Evolutionary conservation across 2,329 filamentous ascomycete genomes (phyloP), one percentile per base, ranked within the genome.

Genomic region (Ophiostoma angusticollis): DNA sequence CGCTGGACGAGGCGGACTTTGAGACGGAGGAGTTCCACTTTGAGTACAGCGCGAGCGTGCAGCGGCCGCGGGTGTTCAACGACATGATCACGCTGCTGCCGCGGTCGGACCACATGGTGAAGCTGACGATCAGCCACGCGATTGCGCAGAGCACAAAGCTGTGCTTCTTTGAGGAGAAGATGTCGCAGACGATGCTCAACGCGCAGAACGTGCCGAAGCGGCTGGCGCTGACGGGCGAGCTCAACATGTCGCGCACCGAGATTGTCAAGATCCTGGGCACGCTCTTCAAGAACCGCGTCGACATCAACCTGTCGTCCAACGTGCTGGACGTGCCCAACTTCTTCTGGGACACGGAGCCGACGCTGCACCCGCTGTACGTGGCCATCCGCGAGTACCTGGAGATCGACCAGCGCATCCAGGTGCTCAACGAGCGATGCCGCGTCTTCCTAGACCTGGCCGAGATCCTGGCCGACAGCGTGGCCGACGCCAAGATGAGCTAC

Each of bases 11-110:
- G 58, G 80, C 80, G 47, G 87, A 96, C 54, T 94, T 93, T 50
- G 91, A 98, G 63, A 98, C 83, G 0, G 91, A 98, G 56, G 89
- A 96, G 55, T 95, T 98, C 52, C 89, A 98, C 55, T 98, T 98
- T 55, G 87, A 96, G 58, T 98, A 98, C 64, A 93, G 84, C 51
- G 72, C 77, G 1, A 72, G 84, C 42, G 85, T 91, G 24, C 80
- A 86, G 45, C 75, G 87, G 35, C 91, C 91, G 5, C 75, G 91
- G 41, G 83, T 98, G 22, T 98, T 93, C 64, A 96, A 98, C 61
- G 91, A 98, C 59, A 98, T 98, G 91, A 96, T 98, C 52, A 98
- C 91, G 1, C 65, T 98, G 31, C 72, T 93, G 46, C 93, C 85
- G 44, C 80, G 84, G 28, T 74, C 70, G 21, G 91, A 98, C 61